These are phyloP conservation scores for Vitis hybrid DNA, from an alignment of 177 flowering plant genomes.

Conservation along the genomic window DNA sequence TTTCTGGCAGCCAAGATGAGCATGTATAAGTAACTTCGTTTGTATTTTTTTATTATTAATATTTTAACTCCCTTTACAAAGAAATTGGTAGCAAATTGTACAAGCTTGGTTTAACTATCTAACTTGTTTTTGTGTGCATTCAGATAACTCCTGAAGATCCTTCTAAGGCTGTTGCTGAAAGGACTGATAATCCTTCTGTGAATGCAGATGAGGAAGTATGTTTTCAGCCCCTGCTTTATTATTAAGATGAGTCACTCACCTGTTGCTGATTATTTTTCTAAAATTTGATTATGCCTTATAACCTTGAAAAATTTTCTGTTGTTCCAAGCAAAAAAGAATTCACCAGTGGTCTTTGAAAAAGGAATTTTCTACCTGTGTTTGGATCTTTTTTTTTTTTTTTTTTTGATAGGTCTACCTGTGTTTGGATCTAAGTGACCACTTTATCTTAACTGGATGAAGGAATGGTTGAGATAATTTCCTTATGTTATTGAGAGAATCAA, in stretches of 20 bases:
- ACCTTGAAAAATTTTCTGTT: neutral
- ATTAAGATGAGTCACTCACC: neutral
- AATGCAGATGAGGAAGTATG: conserved; percentile 32
- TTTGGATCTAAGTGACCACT: too few relatives aligned
- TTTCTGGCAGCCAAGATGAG: conserved; percentile 39
- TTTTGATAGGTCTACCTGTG: too few relatives aligned
- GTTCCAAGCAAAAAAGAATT: neutral
- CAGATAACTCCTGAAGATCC: conserved; percentile 32
- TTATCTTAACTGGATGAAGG: too few relatives aligned
- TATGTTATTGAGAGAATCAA: too few relatives aligned
- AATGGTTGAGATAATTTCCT: too few relatives aligned
- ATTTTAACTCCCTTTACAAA: neutral
- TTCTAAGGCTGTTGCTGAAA: conserved; percentile 19
- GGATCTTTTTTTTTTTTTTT: too few relatives aligned
- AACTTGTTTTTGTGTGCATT: conserved; percentile 5
- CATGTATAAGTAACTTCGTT: conserved; percentile 23
- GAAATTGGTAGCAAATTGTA: neutral
- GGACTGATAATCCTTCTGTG: conserved; percentile 16
- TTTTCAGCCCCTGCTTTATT: neutral
- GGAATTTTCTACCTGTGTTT: too few relatives aligned
- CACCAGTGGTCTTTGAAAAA: too few relatives aligned
- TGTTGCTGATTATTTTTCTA: neutral
- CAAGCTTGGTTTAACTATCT: conserved; percentile 2
- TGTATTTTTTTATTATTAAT: neutral
- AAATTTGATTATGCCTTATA: neutral